These are phyloP conservation scores for Hirschioporus abietinus DNA, from an alignment of 768 basidiomycete genomes.

Conservation along the genomic window DNA sequence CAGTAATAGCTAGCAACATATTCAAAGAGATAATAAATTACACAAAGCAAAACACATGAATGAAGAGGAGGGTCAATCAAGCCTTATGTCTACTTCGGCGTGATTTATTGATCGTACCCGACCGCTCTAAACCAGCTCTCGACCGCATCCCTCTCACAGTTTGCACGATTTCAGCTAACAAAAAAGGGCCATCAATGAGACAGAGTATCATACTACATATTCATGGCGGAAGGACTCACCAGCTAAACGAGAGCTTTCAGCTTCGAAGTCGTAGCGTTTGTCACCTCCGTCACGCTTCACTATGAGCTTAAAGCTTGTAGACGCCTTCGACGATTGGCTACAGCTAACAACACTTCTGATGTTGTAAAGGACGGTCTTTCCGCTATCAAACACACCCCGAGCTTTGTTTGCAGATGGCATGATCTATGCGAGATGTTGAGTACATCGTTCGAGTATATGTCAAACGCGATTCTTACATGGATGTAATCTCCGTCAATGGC, in stretches of 20 bases:
- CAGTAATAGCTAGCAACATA: background rate
- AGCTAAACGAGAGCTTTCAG: conserved; percentile 77
- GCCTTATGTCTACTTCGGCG: conserved; percentile 57
- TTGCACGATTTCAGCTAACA: conserved; percentile 69
- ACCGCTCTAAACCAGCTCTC: conserved; percentile 58
- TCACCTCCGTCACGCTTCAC: conserved; percentile 65
- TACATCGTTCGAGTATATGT: background rate
- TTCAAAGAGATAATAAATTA: background rate
- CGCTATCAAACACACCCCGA: conserved; percentile 81
- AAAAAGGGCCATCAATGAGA: background rate
- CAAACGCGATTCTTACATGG: conserved; percentile 47
- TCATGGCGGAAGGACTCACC: conserved; percentile 37
- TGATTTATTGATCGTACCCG: conserved; percentile 56
- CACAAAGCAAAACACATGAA: background rate
- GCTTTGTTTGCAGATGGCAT: conserved; percentile 79
- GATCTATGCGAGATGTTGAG: conserved; percentile 45
- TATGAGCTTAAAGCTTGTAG: conserved; percentile 84
- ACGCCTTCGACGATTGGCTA: conserved; percentile 76
- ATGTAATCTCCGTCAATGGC: conserved; percentile 96
- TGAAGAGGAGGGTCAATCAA: conserved; percentile 21
- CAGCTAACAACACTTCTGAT: conserved; percentile 82
- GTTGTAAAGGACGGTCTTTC: conserved; percentile 89
- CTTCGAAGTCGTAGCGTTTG: conserved; percentile 97
- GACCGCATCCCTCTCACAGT: conserved; percentile 49
- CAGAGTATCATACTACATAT: background rate